phyloP scores from a whole-genome alignment of 441 rosid genomes.

The Manihot esculenta region DNA sequence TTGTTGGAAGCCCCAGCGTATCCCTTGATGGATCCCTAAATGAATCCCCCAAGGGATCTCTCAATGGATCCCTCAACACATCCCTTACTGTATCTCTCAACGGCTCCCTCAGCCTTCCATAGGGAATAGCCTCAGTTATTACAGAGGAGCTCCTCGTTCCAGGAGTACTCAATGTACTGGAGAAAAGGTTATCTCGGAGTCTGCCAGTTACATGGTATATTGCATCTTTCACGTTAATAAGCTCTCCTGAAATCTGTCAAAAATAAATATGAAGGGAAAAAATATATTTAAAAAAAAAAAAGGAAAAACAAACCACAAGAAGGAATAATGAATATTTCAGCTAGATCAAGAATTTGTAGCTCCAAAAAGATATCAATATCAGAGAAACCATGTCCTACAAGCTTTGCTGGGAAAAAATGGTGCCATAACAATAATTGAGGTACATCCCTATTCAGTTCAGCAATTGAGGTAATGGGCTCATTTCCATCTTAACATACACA shows the following conservation, averaged over 20 bases:
- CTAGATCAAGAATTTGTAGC: too few relatives aligned
- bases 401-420: neutral
- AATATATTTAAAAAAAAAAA: neutral
- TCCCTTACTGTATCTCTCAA: conserved; percentile 18
- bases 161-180: conserved; percentile 34
- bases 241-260: conserved; percentile 75
- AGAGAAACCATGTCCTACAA: neutral
- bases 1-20: neutral
- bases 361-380: neutral
- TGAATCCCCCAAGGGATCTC: conserved; percentile 9
- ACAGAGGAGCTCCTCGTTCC: conserved; percentile 45
- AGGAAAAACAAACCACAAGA: neutral
- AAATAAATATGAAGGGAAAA: too few relatives aligned
- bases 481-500: neutral
- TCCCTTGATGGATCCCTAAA: conserved; percentile 8
- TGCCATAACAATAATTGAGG: neutral
- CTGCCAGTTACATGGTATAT: conserved; percentile 75
- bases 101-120: conserved; percentile 45
- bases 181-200: conserved; percentile 65
- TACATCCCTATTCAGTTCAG: neutral
- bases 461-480: neutral
- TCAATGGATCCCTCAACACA: conserved; percentile 1
- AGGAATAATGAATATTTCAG: conserved; percentile 3
- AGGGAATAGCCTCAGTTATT: conserved; percentile 51
- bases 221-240: conserved; percentile 71